These are phyloP conservation scores for Cudoniella acicularis DNA, from an alignment of 495 filamentous ascomycete genomes.

Conservation along the genomic window DNA sequence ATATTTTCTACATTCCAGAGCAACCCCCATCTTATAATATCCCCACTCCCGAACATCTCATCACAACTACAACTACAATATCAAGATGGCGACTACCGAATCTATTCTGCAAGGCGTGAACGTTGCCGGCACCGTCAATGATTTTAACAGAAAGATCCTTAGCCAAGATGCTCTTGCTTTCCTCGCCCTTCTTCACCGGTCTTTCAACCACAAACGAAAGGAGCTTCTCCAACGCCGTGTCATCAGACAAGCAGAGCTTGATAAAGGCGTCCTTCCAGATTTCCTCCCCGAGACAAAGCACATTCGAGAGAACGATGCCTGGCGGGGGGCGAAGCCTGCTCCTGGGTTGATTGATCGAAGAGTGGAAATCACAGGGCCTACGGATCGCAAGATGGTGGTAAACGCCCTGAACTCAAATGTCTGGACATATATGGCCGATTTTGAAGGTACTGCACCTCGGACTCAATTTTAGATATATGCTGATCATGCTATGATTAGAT, in stretches of 20 bases:
- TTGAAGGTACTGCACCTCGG: conserved; percentile 63
- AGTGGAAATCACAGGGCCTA: conserved; percentile 98
- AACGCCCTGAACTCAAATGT: conserved; percentile 97
- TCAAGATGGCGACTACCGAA: conserved; percentile 67
- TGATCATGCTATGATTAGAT: conserved; percentile 48
- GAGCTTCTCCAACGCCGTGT: conserved; percentile 81
- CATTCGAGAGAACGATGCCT: conserved; percentile 91
- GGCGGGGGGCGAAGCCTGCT: conserved; percentile 91
- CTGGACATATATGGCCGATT: conserved; percentile 99
- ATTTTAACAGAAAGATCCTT: conserved; percentile 83
- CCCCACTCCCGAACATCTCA: background rate
- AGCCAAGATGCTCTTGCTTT: conserved; percentile 89
- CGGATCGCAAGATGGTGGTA: conserved; percentile 98
- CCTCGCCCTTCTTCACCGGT: conserved; percentile 87
- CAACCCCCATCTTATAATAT: background rate
- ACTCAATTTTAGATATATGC: background rate
- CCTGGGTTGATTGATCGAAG: conserved; percentile 90
- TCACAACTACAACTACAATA: background rate
- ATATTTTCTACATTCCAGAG: background rate
- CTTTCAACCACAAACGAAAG: conserved; percentile 90
- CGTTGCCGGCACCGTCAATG: conserved; percentile 73
- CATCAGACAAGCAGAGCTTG: conserved; percentile 88
- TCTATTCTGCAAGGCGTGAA: conserved; percentile 81
- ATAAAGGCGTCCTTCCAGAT: conserved; percentile 86
- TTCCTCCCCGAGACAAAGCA: conserved; percentile 96